Base-by-base conservation (phyloP, 495 filamentous ascomycete genomes). In the Daldinia concentrica region DNA sequence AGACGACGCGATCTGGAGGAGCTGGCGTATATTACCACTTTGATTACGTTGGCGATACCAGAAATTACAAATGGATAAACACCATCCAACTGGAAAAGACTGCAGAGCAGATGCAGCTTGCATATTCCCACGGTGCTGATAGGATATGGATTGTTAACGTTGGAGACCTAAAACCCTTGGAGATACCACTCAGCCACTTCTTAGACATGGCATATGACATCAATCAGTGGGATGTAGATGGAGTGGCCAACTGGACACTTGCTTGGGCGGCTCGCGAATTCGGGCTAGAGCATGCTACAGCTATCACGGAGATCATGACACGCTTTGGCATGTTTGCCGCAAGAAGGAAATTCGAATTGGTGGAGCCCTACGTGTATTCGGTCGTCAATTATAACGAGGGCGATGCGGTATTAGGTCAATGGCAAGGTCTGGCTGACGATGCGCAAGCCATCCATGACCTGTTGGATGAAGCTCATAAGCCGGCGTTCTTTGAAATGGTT, bases 11-110 rank as follows among this genome's bases (percentile, higher is more conserved):
- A 45, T 63, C 80, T 11, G 90, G 88, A 26, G 89, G 91, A 11
- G 89, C 91, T 19, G 90, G 91, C n/a, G 86, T 92, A 9, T 93
- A 93, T 74, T 93, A 92, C 69, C 90, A 92, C 75, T 89, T 92
- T 65, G 90, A 93, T 73, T 93, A 89, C 71, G 89, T 90, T 29
- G 89, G 90, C 15, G 87, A 86, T 60, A 82, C 87, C 30, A 82
- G 88, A 30, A 79, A 88, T 75, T 90, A 89, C 77, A 91, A 90
- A 75, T 92, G 89, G 89, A 89, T 92, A 71, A 91, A 91, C 76
- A 91, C 88, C 0, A 86, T 90, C 66, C 86, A 90, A 72, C 82
- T 90, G 5, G 79, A 86, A 74, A 89, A 90, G 79, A 90, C 88
- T 5, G 82, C 83, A 56, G 88, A 91, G 76, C 88, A 89, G 69